phyloP scores from a whole-genome alignment of 1,139 yeast species.

The Yamadazyma blattariae region DNA sequence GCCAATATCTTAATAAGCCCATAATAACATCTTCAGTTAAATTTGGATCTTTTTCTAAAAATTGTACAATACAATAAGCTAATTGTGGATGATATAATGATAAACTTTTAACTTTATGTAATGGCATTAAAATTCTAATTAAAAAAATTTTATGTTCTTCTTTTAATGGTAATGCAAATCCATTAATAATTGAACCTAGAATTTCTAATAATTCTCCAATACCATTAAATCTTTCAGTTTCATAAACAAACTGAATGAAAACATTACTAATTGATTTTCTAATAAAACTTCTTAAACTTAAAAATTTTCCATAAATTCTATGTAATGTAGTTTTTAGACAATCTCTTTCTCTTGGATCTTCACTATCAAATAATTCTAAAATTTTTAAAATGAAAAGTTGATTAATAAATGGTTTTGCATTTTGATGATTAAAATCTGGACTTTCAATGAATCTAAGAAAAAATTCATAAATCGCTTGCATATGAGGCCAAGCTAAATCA shows the following conservation, averaged over 20 bases:
- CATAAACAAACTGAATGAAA: slow-evolving; percentile 89
- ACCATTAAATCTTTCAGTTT: slow-evolving; percentile 94
- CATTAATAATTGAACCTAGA: slow-evolving; percentile 93
- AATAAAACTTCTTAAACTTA: slow-evolving; percentile 85
- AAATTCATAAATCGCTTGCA: slow-evolving; percentile 95
- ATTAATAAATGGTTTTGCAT: slow-evolving; percentile 91
- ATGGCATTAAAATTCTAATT: slow-evolving; percentile 83
- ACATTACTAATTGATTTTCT: slow-evolving; percentile 90
- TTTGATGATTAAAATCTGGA: slow-evolving; percentile 90
- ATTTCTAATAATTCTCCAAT: slow-evolving; percentile 93
- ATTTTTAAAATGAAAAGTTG: slow-evolving; percentile 80
- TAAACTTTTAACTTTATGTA: slow-evolving; percentile 87
- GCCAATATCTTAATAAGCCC: slow-evolving; percentile 95
- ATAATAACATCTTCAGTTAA: slow-evolving; percentile 92
- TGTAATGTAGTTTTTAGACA: slow-evolving; percentile 92
- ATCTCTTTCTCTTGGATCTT: slow-evolving; percentile 95
- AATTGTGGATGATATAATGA: slow-evolving; percentile 93
- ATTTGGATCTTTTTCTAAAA: slow-evolving; percentile 87
- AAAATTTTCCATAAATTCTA: slow-evolving; percentile 91
- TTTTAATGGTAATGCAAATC: slow-evolving; percentile 94
- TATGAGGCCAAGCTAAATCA: slow-evolving; percentile 98
- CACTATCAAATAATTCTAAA: slow-evolving; percentile 89
- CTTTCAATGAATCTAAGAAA: slow-evolving; percentile 90
- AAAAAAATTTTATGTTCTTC: slow-evolving; percentile 94
- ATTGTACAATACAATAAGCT: slow-evolving; percentile 96